Base-by-base conservation (phyloP, 768 basidiomycete species). In the Trametes cinnabarina region DNA sequence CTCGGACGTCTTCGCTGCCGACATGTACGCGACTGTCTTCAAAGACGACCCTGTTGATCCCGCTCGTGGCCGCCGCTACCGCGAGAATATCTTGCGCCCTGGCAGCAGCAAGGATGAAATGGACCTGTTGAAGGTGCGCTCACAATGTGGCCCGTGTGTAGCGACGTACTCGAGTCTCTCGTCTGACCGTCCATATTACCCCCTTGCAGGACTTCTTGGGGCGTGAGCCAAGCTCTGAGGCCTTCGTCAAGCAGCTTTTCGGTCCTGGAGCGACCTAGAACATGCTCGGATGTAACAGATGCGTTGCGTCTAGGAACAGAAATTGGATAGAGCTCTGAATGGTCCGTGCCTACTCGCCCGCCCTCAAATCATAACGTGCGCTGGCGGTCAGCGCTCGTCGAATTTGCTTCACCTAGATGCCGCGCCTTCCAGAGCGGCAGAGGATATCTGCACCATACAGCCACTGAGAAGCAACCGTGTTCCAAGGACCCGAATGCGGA, bases 81-180 rank as follows among this genome's bases (percentile, higher is more conserved):
- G 91, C 3, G 80, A 88, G 59, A 84, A 84, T 69, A 92, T 95
- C 58, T 77, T 94, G 12, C 69, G 74, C 26, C 81, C 81, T 4
- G 90, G 92, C 23, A 90, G 88, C 25, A 88, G 85, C 61, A 82
- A 87, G 12, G 91, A 94, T 61, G 92, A 93, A 63, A 72, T 84
- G 53, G 86, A 90, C 40, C 86, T 86, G n/a, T 78, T 94, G 55
- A 79, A 87, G 79, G 90, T 86, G 57, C 20, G 72, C 40, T 3
- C 35, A 6, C 20, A 5, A 25, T 30, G 39, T 28, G 11, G 15
- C 14, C 2, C 25, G 12, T 22, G 2, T 46, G 11, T n/a, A 12
- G 30, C 30, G 7, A 32, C 12, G 7, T 32, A 12, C 1, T 14
- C 19, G 4, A n/a, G n/a, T n/a, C n/a, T n/a, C n/a, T n/a, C n/a